Base-by-base conservation (phyloP, 1,284 basidiomycete species). In the Wallemia hederae region DNA sequence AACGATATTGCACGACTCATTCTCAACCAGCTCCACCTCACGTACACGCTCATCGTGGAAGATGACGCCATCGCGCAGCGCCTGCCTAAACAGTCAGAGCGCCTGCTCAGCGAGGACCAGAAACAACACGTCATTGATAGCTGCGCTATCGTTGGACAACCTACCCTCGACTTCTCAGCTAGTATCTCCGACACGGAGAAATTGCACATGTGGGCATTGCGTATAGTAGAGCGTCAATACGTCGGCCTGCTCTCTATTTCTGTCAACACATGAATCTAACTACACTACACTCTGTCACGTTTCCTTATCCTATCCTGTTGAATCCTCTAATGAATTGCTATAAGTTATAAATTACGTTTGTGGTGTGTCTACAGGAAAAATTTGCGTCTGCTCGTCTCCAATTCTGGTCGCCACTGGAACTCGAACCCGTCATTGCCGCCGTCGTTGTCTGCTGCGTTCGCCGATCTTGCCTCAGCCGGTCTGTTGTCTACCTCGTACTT, bases 401-500 rank as follows among this genome's bases (percentile, higher is more conserved):
- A 22, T 49, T 49, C 39, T 11, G 39, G 39, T 49, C n/a, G 11
- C 39, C 39, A 49, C n/a, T 49, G 39, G n/a, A 49, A 49, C n/a
- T 49, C 39, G 22, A 49, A 49, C n/a, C 9, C 39, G 19, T 49
- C 39, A 49, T n/a, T n/a, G n/a, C 39, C 39, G n/a, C n/a, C n/a
- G n/a, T 49, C 39, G 39, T 49, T 49, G 39, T 49, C 39, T 7
- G 9, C 39, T 49, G 39, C 39, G 22, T 49, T 49, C 11, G 39
- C 39, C 9, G 22, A n/a, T 15, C 39, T 9, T n/a, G 39, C 39
- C 22, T 49, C 39, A 17, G 19, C n/a, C 3, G 39, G 39, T 17
- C 39, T 9, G n/a, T 49, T 49, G n/a, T 49, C 39, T 5, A 49
- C 39, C n/a, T 49, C 39, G 67, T 74, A 76, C 66, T 78, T 74